Percentiles rank a stretch among this genome's conserved stretches.
These are phyloP conservation scores for Heterobasidion irregulare DNA, from an alignment of 1,284 basidiomycete genomes.

Conservation along the genomic window DNA sequence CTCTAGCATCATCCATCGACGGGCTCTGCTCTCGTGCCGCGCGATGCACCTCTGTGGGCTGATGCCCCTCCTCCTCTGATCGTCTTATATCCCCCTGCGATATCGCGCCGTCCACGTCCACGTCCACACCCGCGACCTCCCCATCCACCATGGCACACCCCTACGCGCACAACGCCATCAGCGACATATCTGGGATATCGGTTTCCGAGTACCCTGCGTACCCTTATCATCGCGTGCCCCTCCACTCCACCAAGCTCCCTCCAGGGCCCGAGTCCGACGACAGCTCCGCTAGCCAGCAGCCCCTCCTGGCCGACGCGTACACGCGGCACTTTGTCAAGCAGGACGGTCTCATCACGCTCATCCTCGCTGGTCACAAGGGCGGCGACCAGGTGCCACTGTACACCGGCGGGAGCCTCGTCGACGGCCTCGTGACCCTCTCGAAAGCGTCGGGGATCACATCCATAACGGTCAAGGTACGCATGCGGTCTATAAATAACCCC, in stretches of 20 bases:
- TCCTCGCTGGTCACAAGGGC: constrained; percentile 12
- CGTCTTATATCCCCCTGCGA: too few species aligned
- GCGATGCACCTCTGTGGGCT: too few species aligned
- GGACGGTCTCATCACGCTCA: constrained; percentile 9
- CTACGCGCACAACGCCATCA: not conserved
- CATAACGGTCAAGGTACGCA: constrained; percentile 12
- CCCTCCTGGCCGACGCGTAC: not conserved
- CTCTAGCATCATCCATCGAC: too few species aligned
- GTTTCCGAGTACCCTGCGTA: not conserved
- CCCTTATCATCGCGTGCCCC: not conserved
- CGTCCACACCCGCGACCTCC: not conserved
- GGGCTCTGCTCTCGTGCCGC: too few species aligned
- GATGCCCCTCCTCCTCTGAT: too few species aligned
- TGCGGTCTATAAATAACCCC: too few species aligned
- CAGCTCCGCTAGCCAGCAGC: not conserved
- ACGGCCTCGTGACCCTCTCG: constrained; percentile 13
- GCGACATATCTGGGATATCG: not conserved
- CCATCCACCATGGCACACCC: constrained; percentile 1
- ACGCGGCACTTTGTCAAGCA: constrained; percentile 15
- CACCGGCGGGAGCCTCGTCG: constrained; percentile 12
- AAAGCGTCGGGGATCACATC: constrained; percentile 11
- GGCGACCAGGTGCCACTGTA: constrained; percentile 12
- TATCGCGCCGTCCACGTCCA: too few species aligned
- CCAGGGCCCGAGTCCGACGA: not conserved
- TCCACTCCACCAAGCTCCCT: not conserved